Evolutionary conservation across 805 yeast species (phyloP).

Genomic region (Debaryomyces prosopidis): DNA sequence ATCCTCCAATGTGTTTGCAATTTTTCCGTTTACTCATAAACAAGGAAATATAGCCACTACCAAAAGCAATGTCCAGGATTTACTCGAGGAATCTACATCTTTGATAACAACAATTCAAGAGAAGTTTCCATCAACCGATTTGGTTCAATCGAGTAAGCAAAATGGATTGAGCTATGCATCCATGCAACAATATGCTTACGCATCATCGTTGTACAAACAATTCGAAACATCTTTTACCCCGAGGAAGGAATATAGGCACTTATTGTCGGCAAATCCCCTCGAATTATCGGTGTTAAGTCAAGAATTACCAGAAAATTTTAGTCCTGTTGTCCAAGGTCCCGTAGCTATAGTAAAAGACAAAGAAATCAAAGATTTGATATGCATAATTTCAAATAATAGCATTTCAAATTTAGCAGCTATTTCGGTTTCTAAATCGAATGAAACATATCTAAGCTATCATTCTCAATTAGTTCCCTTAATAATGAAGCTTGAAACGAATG

Average conservation of each 20-base stretch:
- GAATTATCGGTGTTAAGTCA: slow-evolving; percentile 13
- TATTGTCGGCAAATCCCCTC: slow-evolving; percentile 4
- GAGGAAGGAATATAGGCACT: slow-evolving; percentile 14
- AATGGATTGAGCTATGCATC: slow-evolving; percentile 15
- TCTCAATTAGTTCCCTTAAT: slow-evolving; percentile 30
- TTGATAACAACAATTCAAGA: slow-evolving; percentile 12
- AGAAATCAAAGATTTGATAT: slow-evolving; percentile 13
- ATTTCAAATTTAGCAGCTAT: slow-evolving; percentile 17
- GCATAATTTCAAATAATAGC: slow-evolving; percentile 11
- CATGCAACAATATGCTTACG: slow-evolving; percentile 18
- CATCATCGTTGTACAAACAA: slow-evolving; percentile 12
- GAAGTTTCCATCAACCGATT: slow-evolving; percentile 9
- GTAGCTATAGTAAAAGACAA: slow-evolving; percentile 8
- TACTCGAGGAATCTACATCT: slow-evolving; percentile 11
- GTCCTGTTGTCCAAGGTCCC: slow-evolving; percentile 29
- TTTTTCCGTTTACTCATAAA: slow-evolving; percentile 27
- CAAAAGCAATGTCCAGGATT: slow-evolving; percentile 11
- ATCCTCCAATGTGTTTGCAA: slow-evolving; percentile 20
- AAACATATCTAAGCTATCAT: slow-evolving; percentile 12
- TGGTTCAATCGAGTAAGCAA: slow-evolving; percentile 8
- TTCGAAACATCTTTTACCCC: slow-evolving; percentile 7
- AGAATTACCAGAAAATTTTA: slow-evolving; percentile 6
- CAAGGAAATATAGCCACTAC: slow-evolving; percentile 17
- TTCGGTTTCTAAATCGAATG: slow-evolving; percentile 3
- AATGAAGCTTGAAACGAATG: slow-evolving; percentile 15